Percentiles rank a stretch among this genome's conserved stretches.
These are phyloP conservation scores for Calonectria pauciramosa DNA, from an alignment of 2,329 filamentous ascomycete genomes.

Conservation along the genomic window DNA sequence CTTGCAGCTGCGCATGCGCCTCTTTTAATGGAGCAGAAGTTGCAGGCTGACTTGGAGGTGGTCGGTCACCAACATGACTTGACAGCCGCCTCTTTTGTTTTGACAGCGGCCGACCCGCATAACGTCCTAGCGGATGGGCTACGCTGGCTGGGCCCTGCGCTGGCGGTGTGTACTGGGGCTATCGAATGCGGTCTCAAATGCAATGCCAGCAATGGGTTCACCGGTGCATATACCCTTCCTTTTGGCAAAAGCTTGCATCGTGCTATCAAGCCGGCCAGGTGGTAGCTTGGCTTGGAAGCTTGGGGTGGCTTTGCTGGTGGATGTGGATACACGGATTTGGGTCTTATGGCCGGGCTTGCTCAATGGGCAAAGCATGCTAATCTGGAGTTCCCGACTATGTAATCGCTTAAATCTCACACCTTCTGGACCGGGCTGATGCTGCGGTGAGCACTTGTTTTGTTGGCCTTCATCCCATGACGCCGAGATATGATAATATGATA, in stretches of 20 bases:
- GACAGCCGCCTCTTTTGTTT: not conserved
- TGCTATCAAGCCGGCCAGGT: not conserved
- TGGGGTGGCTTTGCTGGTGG: not conserved
- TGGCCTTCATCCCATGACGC: not conserved
- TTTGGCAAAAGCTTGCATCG: not conserved
- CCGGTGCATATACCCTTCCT: not conserved
- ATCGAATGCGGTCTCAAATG: not conserved
- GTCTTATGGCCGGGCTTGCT: not conserved
- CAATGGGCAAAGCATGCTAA: not conserved
- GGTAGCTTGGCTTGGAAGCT: not conserved
- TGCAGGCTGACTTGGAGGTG: not conserved
- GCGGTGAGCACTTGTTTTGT: not conserved
- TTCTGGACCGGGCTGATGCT: not conserved
- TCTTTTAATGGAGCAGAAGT: not conserved
- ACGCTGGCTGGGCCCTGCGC: no score
- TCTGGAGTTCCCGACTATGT: not conserved
- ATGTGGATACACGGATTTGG: not conserved
- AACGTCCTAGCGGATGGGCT: not conserved
- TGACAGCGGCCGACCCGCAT: not conserved
- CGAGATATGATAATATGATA: not conserved
- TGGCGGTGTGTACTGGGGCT: not conserved
- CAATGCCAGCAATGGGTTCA: not conserved
- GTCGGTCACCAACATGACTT: not conserved
- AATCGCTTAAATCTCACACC: not conserved
- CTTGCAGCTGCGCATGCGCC: not conserved